Conservation (phyloP, 352 stramenopile genomes). For the Phytophthora nicotianae region DNA sequence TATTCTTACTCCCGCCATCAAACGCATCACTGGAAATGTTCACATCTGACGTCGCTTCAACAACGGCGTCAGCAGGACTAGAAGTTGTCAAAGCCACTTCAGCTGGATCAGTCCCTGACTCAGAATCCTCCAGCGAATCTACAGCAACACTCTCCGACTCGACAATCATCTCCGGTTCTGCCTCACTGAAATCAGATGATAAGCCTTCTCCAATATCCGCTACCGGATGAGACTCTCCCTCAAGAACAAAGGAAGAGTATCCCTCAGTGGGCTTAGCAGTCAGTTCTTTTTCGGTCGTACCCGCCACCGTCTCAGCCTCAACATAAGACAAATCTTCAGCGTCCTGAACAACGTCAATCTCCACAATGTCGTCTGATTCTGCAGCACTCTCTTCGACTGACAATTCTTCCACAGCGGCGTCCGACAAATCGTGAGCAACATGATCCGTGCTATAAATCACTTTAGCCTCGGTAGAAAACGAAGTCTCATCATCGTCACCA, state of each 20-base stretch:
- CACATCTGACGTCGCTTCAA: conserved; percentile 5
- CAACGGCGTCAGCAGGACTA: background rate
- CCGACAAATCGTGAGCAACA: background rate
- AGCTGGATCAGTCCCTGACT: background rate
- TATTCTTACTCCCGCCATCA: background rate
- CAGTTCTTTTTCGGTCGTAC: conserved; percentile 21
- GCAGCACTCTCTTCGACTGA: background rate
- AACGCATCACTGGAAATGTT: background rate
- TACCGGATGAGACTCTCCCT: conserved; percentile 2
- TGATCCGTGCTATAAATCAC: conserved; percentile 1
- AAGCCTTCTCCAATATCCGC: background rate
- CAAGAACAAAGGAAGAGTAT: background rate
- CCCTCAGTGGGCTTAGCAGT: conserved; percentile 21
- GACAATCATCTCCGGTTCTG: background rate
- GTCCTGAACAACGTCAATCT: conserved; percentile 30
- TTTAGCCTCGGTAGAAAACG: conserved; percentile 7
- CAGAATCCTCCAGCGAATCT: conserved; percentile 1
- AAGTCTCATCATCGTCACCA: conserved; percentile 1
- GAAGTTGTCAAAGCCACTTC: background rate
- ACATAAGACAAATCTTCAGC: conserved; percentile 22
- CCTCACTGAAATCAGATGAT: background rate
- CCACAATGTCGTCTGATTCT: conserved; percentile 21
- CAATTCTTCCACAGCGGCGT: conserved; percentile 4
- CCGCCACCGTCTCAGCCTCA: conserved; percentile 8
- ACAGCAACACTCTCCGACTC: conserved; percentile 5